Evolutionary conservation across 139 green algal genomes (phyloP).

Genomic region (Picocystis salinarum): DNA sequence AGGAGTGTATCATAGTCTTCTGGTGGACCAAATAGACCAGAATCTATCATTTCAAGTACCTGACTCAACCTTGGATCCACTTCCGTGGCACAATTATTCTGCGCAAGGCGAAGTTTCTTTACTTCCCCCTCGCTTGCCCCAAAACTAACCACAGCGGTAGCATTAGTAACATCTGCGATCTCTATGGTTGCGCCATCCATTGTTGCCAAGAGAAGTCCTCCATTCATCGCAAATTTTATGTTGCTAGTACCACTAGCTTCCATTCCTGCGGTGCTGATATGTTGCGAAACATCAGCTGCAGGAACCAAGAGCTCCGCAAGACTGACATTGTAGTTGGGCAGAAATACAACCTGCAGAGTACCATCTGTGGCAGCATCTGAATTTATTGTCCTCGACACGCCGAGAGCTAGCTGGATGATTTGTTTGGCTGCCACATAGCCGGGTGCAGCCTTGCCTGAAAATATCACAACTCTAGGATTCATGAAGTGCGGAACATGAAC

Average conservation of each 20-base stretch:
- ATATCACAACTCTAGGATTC: constrained; percentile 14
- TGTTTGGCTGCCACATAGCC: constrained; percentile 25
- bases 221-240: constrained; percentile 99
- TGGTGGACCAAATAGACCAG: constrained; percentile 75
- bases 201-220: constrained; percentile 77
- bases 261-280: constrained; percentile 92
- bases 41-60: constrained; percentile 57
- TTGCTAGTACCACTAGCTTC: constrained; percentile 90
- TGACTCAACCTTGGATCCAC: constrained; percentile 52
- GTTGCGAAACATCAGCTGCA: constrained; percentile 70
- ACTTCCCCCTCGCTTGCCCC: too few species aligned
- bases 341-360: constrained; percentile 49
- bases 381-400: not conserved
- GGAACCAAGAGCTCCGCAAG: constrained; percentile 58
- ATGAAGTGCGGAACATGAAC: not conserved
- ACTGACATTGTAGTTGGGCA: constrained; percentile 97
- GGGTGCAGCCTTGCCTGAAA: constrained; percentile 26
- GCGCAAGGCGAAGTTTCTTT: too few species aligned
- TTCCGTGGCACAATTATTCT: too few species aligned
- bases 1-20: constrained; percentile 84
- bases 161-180: constrained; percentile 70
- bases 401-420: constrained; percentile 27
- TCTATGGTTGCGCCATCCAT: constrained; percentile 97
- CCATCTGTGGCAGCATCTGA: constrained; percentile 73
- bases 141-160: constrained; percentile 78